Conservation (phyloP, 257 asterid species). For the Handroanthus guayacan region DNA sequence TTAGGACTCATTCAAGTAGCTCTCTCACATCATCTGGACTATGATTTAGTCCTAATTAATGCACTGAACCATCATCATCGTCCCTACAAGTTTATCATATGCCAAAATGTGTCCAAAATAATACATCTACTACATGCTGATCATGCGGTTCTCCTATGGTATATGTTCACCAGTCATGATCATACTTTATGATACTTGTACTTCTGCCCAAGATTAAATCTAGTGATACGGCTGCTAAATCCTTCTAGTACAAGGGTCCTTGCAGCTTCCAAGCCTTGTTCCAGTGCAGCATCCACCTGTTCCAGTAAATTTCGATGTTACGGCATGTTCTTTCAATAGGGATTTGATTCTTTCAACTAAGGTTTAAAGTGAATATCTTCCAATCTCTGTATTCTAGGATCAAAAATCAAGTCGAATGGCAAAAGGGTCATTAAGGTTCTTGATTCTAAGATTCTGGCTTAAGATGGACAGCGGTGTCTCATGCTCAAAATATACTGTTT, state of each 20-base stretch:
- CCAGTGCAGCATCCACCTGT: slow-evolving; percentile 86
- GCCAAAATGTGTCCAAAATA: background rate
- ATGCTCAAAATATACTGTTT: background rate
- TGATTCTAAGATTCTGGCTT: background rate
- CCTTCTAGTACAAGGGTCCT: slow-evolving; percentile 77
- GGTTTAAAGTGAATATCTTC: background rate
- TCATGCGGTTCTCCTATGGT: background rate
- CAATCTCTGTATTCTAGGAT: background rate
- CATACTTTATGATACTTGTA: slow-evolving; percentile 82
- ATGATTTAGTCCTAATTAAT: background rate
- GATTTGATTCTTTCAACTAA: background rate
- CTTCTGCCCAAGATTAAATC: slow-evolving; percentile 95
- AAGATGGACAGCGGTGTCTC: background rate
- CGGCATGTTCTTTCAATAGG: background rate
- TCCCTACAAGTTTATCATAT: too few relatives aligned
- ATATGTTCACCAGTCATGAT: slow-evolving; percentile 16
- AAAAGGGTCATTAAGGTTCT: slow-evolving; percentile 19
- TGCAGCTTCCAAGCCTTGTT: slow-evolving; percentile 83
- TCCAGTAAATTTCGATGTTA: background rate
- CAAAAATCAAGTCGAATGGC: too few relatives aligned
- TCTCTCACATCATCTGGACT: background rate
- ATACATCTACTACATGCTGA: background rate
- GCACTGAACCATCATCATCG: background rate
- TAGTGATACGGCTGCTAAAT: slow-evolving; percentile 66
- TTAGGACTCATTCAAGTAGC: background rate